Conservation (phyloP, 306 rosid species). For the Castanea sativa region DNA sequence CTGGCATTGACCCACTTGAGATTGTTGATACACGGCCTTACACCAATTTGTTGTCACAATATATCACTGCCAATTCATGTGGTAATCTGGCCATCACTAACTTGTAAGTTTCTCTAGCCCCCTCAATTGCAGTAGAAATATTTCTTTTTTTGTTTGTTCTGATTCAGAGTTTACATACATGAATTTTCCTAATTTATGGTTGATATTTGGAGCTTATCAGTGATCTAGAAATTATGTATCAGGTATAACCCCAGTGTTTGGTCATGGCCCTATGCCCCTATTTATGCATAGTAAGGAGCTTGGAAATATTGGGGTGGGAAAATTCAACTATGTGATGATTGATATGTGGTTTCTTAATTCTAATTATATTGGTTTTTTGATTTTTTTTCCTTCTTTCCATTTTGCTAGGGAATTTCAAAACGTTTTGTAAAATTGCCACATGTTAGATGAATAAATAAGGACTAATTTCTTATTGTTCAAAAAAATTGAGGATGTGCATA, state of each 20-base stretch:
- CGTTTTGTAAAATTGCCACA: background rate
- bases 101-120: constrained; percentile 52
- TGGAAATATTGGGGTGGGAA: background rate
- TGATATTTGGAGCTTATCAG: background rate
- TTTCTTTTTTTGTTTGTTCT: background rate
- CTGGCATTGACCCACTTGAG: constrained; percentile 82
- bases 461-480: background rate
- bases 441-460: background rate
- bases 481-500: background rate
- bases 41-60: constrained; percentile 76
- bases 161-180: background rate
- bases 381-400: too few species aligned
- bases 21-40: constrained; percentile 84
- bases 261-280: background rate
- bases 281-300: background rate
- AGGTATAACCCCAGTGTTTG: background rate
- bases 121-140: background rate
- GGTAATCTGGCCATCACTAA: constrained; percentile 75
- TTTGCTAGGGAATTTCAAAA: background rate
- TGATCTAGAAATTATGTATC: background rate
- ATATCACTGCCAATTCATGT: constrained; percentile 66
- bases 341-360: background rate
- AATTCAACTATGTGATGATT: background rate
- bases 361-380: background rate
- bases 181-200: background rate